A percentile compares a stretch with the other conserved stretches of the same genome.
Conservation (phyloP, 805 yeast genomes). For the Komagataella ulmi region DNA sequence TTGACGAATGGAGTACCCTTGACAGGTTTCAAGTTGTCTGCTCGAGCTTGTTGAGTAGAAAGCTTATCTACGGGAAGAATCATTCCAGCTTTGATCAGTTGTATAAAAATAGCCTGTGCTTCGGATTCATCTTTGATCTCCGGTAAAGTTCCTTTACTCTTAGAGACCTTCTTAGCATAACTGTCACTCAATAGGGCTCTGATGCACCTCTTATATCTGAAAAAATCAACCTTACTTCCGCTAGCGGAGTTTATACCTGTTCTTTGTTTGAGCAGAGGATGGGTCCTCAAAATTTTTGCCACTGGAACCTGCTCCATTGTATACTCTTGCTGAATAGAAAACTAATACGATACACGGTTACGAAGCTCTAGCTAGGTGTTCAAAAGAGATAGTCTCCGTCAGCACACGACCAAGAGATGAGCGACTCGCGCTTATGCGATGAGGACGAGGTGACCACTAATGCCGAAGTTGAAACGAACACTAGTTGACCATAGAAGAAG, state of each 20-base stretch:
- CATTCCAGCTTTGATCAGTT: constrained; percentile 59
- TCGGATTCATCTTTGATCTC: constrained; percentile 31
- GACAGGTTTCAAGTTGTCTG: constrained; percentile 48
- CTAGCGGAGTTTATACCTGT: constrained; percentile 51
- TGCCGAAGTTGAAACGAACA: too few species aligned
- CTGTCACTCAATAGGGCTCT: constrained; percentile 69
- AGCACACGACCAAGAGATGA: not conserved
- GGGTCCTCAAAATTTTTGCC: constrained; percentile 58
- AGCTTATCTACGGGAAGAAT: constrained; percentile 68
- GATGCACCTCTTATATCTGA: constrained; percentile 71
- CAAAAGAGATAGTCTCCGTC: not conserved
- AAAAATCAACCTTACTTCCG: constrained; percentile 65
- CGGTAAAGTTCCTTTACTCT: constrained; percentile 24
- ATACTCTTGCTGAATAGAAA: constrained; percentile 8
- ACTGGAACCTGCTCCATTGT: constrained; percentile 50
- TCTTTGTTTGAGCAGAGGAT: constrained; percentile 63
- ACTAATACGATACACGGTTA: not conserved
- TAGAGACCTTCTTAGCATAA: constrained; percentile 37
- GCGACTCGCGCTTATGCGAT: too few species aligned
- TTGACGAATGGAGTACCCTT: constrained; percentile 49
- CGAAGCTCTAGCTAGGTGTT: not conserved
- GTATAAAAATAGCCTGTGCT: constrained; percentile 50
- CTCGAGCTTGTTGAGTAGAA: constrained; percentile 52
- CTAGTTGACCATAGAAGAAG: too few species aligned
- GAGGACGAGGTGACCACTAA: too few species aligned